Conservation (phyloP, 164 flowering plant species). For the Liquidambar formosana region DNA sequence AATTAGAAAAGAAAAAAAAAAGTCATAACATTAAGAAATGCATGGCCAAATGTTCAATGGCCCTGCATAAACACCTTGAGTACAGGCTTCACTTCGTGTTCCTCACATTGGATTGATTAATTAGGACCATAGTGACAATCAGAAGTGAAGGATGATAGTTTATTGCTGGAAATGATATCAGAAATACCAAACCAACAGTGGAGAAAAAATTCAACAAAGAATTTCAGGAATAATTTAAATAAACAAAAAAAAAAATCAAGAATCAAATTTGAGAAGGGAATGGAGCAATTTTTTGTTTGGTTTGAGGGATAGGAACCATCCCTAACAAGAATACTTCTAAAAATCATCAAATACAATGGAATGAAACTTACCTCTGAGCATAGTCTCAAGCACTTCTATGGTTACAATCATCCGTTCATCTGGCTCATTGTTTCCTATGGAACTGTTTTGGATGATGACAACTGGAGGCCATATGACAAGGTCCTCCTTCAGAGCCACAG, state of each 20-base stretch:
- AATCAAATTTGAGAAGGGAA: neutral
- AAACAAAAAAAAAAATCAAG: neutral
- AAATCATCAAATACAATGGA: neutral
- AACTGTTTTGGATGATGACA: constrained; percentile 58
- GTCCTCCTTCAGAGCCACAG: constrained; percentile 53
- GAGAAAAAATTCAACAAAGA: neutral
- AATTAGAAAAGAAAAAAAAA: neutral
- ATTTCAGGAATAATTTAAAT: neutral
- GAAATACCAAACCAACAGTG: neutral
- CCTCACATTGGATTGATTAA: neutral
- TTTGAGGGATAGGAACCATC: neutral
- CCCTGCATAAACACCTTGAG: neutral
- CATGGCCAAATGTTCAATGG: neutral
- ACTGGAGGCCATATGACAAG: constrained; percentile 80
- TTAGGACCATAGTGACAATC: neutral
- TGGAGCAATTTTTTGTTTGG: neutral
- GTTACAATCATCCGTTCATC: constrained; percentile 34
- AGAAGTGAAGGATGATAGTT: neutral
- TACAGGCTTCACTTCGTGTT: neutral
- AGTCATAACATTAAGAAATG: neutral
- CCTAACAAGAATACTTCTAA: neutral
- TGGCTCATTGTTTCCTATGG: constrained; percentile 34
- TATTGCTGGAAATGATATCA: neutral
- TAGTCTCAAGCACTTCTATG: constrained; percentile 37
- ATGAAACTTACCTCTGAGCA: constrained; percentile 50